phyloP scores from a whole-genome alignment of 2,329 filamentous ascomycete species.

The Fusarium mangiferae region DNA sequence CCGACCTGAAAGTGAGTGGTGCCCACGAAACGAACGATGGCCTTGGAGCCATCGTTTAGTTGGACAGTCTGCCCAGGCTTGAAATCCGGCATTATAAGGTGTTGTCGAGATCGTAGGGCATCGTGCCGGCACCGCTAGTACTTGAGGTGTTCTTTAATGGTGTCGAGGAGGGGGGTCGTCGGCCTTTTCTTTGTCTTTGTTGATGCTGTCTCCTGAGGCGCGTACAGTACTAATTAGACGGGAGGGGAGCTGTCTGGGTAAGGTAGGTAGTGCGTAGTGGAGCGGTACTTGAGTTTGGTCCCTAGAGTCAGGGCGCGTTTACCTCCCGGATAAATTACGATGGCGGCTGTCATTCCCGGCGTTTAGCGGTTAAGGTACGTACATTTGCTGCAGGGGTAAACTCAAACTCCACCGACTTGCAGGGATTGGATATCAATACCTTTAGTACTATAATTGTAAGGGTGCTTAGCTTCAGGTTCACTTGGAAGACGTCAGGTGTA shows the following conservation, averaged over 20 bases:
- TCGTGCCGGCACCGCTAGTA: slow-evolving; percentile 43
- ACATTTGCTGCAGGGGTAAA: slow-evolving; percentile 20
- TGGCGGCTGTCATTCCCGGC: slow-evolving; percentile 35
- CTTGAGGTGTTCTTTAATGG: neutral
- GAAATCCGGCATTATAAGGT: slow-evolving; percentile 62
- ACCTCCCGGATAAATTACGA: slow-evolving; percentile 45
- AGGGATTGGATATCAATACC: neutral
- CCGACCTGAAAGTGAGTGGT: slow-evolving; percentile 82
- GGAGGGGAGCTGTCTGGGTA: slow-evolving; percentile 23
- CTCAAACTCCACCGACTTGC: slow-evolving; percentile 1
- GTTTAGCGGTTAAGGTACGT: slow-evolving; percentile 30
- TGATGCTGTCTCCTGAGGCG: slow-evolving; percentile 37
- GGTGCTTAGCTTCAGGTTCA: neutral
- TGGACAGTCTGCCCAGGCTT: slow-evolving; percentile 79
- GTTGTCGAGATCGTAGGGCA: slow-evolving; percentile 44
- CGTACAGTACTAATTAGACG: slow-evolving; percentile 29
- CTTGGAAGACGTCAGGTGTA: slow-evolving; percentile 7
- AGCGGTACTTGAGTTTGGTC: slow-evolving; percentile 9
- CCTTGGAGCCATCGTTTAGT: slow-evolving; percentile 81
- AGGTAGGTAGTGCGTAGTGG: slow-evolving; percentile 6
- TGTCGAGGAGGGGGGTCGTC: neutral
- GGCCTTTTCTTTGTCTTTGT: slow-evolving; percentile 4
- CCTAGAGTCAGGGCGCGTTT: slow-evolving; percentile 37
- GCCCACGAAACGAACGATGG: slow-evolving; percentile 83
- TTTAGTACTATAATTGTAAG: too few relatives aligned